Evolutionary conservation across 192 early-diverging fungal species (phyloP).

Genomic region (Linnemannia hyalina): DNA sequence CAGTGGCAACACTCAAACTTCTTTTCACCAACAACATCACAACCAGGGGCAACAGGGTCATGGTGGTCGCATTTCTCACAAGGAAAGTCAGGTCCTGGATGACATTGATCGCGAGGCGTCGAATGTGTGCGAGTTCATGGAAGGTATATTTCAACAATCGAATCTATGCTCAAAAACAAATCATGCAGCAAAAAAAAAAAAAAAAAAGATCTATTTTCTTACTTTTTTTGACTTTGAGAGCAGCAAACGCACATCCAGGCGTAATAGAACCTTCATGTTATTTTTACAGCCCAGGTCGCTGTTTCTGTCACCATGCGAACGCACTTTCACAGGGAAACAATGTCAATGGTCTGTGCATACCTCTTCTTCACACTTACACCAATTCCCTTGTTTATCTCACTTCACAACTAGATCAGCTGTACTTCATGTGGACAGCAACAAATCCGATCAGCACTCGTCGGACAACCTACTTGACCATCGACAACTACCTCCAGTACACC

Average conservation of each 20-base stretch:
- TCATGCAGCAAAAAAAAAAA: neutral
- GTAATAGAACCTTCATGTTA: neutral
- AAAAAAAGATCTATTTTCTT: neutral
- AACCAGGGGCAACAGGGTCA: neutral
- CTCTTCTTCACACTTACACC: neutral
- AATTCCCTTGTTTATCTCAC: neutral
- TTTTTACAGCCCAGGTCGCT: neutral
- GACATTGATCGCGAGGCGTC: conserved; percentile 42
- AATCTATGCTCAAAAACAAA: neutral
- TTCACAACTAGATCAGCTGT: conserved; percentile 65
- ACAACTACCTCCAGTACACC: conserved; percentile 69
- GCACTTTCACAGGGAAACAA: neutral
- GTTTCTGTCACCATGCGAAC: neutral
- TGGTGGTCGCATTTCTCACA: neutral
- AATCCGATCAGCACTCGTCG: conserved; percentile 47
- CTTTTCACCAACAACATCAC: neutral
- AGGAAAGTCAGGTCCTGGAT: conserved; percentile 8
- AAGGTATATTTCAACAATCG: conserved; percentile 16
- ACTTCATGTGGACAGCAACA: conserved; percentile 66
- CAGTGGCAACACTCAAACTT: neutral
- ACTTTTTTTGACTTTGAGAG: neutral
- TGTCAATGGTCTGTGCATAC: conserved; percentile 2
- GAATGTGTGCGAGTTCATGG: conserved; percentile 44
- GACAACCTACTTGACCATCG: conserved; percentile 70
- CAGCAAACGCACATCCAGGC: neutral